phyloP scores from a whole-genome alignment of 371 early-diverging fungal genomes.

The Neoconidiobolus thromboides region DNA sequence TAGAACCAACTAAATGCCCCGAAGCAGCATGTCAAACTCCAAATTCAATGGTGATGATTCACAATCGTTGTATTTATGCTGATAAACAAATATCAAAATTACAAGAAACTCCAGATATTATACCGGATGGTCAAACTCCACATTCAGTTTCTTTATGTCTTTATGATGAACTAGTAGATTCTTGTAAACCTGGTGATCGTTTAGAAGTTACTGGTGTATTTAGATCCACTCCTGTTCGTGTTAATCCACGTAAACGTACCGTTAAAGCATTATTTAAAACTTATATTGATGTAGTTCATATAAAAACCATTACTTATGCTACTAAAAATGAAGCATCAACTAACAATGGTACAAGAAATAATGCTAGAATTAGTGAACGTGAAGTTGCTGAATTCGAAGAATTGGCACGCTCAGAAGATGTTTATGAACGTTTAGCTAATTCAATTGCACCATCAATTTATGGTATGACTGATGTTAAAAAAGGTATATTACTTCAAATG shows the following conservation, averaged over 20 bases:
- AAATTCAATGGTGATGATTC: slow-evolving; percentile 74
- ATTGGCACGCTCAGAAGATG: slow-evolving; percentile 4
- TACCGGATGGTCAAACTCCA: slow-evolving; percentile 99
- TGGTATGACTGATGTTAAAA: slow-evolving; percentile 96
- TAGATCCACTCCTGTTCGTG: slow-evolving; percentile 89
- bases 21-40: slow-evolving; percentile 52
- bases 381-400: slow-evolving; percentile 11
- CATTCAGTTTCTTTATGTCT: slow-evolving; percentile 85
- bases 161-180: slow-evolving; percentile 93
- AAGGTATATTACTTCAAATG: slow-evolving; percentile 90
- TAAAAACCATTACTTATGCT: slow-evolving; percentile 32
- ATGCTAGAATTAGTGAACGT: background rate
- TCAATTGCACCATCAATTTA: slow-evolving; percentile 86
- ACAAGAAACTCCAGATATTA: slow-evolving; percentile 96
- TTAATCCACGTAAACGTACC: slow-evolving; percentile 80
- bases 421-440: slow-evolving; percentile 1
- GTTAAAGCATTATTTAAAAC: slow-evolving; percentile 92
- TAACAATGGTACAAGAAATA: background rate
- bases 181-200: slow-evolving; percentile 91
- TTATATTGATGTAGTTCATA: slow-evolving; percentile 91
- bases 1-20: slow-evolving; percentile 85
- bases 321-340: slow-evolving; percentile 57
- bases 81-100: slow-evolving; percentile 94
- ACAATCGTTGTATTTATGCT: slow-evolving; percentile 82
- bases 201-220: slow-evolving; percentile 93